Conservation (phyloP, 441 rosid species). For the Erodium moschatum region DNA sequence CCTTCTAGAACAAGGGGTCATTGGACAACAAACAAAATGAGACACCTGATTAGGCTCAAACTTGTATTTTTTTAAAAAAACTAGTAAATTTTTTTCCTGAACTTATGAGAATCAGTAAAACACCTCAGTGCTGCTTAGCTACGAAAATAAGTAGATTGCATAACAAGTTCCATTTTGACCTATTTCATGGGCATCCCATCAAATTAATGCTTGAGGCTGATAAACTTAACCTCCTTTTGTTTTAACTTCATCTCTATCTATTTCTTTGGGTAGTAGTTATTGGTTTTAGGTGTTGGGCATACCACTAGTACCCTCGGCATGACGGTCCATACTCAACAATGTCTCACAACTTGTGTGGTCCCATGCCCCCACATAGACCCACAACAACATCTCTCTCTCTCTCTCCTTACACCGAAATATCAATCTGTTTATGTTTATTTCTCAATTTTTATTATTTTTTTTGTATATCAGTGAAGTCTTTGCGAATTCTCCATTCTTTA, state of each 20-base stretch:
- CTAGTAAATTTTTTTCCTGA: no score
- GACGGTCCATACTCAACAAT: no score
- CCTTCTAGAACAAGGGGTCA: not conserved
- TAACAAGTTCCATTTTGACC: not conserved
- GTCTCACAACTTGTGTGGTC: no score
- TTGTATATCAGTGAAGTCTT: constrained; percentile 61
- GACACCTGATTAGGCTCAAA: not conserved
- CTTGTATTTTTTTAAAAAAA: no score
- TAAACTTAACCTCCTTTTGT: not conserved
- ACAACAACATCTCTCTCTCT: no score
- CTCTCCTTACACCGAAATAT: no score
- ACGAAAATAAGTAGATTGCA: not conserved
- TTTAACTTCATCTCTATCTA: not conserved
- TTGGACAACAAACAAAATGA: not conserved
- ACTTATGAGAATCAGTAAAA: no score
- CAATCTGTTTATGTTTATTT: not conserved
- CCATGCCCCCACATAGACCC: no score
- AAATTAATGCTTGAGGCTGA: not conserved
- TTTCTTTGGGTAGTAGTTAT: not conserved
- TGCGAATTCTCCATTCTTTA: constrained; percentile 83
- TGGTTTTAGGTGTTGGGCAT: no score
- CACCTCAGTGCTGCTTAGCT: not conserved
- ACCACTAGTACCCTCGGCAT: no score
- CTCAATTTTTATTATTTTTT: constrained; percentile 5
- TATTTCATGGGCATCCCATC: not conserved